A percentile compares a stretch with the other conserved stretches of the same genome.
phyloP scores from a whole-genome alignment of 306 rosid species.

The Castanea mollissima region DNA sequence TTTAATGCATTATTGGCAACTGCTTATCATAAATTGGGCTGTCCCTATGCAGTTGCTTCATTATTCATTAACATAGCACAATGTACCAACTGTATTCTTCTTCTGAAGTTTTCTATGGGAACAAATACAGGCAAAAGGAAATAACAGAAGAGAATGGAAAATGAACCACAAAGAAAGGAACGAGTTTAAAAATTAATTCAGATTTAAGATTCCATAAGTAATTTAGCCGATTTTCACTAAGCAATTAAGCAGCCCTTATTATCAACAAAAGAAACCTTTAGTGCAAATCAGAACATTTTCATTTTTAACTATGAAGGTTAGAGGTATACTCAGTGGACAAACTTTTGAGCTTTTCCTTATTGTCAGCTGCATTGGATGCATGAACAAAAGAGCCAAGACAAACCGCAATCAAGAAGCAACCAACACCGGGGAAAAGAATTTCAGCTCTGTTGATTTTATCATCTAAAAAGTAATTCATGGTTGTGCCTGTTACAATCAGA shows the following conservation, averaged over 20 bases:
- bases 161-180: not conserved
- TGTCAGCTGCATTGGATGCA: conserved; percentile 82
- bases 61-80: not conserved
- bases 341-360: conserved; percentile 55
- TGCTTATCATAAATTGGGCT: not conserved
- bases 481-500: conserved; percentile 59
- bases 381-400: conserved; percentile 85
- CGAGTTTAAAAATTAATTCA: too few relatives aligned
- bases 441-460: conserved; percentile 74
- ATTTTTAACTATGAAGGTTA: conserved; percentile 5
- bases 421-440: conserved; percentile 91
- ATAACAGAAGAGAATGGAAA: not conserved
- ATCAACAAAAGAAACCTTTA: not conserved
- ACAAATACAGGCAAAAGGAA: not conserved
- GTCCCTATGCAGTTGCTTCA: not conserved
- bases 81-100: not conserved
- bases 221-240: not conserved
- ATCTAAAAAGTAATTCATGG: conserved; percentile 83
- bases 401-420: conserved; percentile 81
- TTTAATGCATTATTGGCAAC: not conserved
- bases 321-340: conserved; percentile 47
- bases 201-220: too few relatives aligned
- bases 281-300: not conserved
- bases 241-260: not conserved
- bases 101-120: not conserved